These are phyloP conservation scores for Stentor roeselii DNA, from an alignment of 73 alveolate species.

Conservation along the genomic window DNA sequence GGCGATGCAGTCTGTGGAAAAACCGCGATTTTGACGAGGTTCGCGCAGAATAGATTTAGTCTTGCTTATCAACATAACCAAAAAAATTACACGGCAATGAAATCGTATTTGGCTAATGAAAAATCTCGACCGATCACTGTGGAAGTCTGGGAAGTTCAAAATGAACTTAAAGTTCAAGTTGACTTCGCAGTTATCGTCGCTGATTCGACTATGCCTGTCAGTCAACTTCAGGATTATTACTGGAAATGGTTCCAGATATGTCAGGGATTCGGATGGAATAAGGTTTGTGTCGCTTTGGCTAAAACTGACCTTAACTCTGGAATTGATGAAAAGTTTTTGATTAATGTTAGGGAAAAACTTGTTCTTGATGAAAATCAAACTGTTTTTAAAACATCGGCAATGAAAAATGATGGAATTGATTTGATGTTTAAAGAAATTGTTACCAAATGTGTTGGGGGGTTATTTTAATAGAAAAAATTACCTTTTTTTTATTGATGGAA, in stretches of 20 bases:
- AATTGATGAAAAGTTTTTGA: not conserved
- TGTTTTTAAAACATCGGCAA: not conserved
- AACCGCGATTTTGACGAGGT: not conserved
- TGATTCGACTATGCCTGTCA: conserved; percentile 9
- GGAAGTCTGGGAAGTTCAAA: conserved; percentile 12
- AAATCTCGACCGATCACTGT: not conserved
- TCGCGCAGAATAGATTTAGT: not conserved
- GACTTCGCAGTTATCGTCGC: not conserved
- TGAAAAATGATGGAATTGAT: not conserved
- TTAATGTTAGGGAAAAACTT: not conserved
- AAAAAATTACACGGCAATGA: not conserved
- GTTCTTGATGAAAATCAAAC: not conserved
- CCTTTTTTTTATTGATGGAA: too few species aligned
- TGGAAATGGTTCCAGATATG: not conserved
- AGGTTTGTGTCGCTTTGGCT: not conserved
- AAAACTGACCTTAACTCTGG: not conserved
- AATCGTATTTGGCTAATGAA: conserved; percentile 6
- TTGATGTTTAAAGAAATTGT: conserved; percentile 13
- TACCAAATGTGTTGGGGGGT: too few species aligned
- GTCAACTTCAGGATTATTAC: conserved; percentile 10
- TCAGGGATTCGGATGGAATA: not conserved
- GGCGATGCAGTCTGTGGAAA: conserved; percentile 15
- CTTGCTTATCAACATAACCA: not conserved
- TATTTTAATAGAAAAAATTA: too few species aligned
- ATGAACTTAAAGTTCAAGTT: not conserved